phyloP scores from a whole-genome alignment of 345 rosid genomes.

The Eucalyptus marginata region DNA sequence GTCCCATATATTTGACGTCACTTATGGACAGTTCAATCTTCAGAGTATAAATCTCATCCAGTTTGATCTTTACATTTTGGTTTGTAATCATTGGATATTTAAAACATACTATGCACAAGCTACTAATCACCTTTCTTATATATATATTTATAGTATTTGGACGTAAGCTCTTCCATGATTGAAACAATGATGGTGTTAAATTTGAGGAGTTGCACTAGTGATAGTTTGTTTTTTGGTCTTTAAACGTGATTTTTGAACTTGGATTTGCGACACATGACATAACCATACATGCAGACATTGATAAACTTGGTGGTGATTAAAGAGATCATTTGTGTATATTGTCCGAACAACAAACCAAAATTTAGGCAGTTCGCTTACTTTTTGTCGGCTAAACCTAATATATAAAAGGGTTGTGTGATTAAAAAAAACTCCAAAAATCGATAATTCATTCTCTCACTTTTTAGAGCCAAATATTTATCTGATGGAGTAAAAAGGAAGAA shows the following conservation, averaged over 20 bases:
- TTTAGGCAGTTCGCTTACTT: neutral
- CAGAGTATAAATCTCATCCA: neutral
- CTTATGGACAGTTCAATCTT: neutral
- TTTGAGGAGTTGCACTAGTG: neutral
- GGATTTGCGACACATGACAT: neutral
- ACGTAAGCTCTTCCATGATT: neutral
- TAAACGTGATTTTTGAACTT: neutral
- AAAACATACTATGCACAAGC: neutral
- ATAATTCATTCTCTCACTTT: neutral
- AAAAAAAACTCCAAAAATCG: neutral
- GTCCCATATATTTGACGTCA: rapidly evolving
- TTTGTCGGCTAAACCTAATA: neutral
- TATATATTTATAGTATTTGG: too few species aligned
- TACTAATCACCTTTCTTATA: neutral
- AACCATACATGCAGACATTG: neutral
- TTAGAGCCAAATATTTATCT: neutral
- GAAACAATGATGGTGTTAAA: neutral
- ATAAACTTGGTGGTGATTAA: neutral
- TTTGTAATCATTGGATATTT: neutral
- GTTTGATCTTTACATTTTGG: neutral
- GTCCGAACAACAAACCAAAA: neutral
- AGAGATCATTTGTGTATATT: neutral
- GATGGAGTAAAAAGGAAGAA: neutral
- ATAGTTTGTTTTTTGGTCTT: neutral
- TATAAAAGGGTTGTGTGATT: neutral